These are phyloP conservation scores for Ophiostoma angusticollis DNA, from an alignment of 2,329 filamentous ascomycete species.

Conservation along the genomic window DNA sequence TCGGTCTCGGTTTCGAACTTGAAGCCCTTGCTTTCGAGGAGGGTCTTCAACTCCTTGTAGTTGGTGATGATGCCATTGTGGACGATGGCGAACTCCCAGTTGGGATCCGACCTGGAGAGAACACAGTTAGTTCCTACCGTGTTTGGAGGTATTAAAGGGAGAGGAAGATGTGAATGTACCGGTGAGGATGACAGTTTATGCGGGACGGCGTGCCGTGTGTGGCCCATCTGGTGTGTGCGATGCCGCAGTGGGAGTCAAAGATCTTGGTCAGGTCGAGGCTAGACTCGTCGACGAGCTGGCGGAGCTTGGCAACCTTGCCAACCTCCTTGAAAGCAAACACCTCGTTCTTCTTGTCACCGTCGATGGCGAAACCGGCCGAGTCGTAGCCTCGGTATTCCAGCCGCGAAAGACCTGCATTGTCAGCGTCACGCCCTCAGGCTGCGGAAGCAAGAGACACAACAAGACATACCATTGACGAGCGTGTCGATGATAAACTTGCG, in stretches of 20 bases:
- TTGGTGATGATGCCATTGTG: slow-evolving; percentile 99
- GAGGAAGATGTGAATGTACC: slow-evolving; percentile 40
- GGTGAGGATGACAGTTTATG: slow-evolving; percentile 95
- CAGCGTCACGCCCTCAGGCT: no score
- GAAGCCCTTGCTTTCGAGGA: slow-evolving; percentile 90
- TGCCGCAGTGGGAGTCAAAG: slow-evolving; percentile 96
- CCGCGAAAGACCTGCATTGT: slow-evolving; percentile 77
- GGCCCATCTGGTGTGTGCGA: slow-evolving; percentile 98
- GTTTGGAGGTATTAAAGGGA: no score
- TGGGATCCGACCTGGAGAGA: slow-evolving; percentile 64
- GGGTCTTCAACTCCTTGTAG: slow-evolving; percentile 97
- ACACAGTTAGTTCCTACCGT: background rate
- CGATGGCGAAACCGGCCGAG: slow-evolving; percentile 87
- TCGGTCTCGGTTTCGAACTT: slow-evolving; percentile 98
- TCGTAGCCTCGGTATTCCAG: slow-evolving; percentile 99
- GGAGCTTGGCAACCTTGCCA: slow-evolving; percentile 95
- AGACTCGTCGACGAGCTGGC: slow-evolving; percentile 75
- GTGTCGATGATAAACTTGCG: slow-evolving; percentile 92
- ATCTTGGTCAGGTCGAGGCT: slow-evolving; percentile 79
- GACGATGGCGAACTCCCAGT: slow-evolving; percentile 92
- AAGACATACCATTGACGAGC: slow-evolving; percentile 71
- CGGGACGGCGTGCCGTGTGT: slow-evolving; percentile 92
- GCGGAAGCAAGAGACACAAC: background rate
- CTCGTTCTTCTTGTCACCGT: slow-evolving; percentile 98
- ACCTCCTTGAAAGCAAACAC: slow-evolving; percentile 98